Percentiles rank a stretch among this genome's conserved stretches.
Evolutionary conservation across 345 rosid genomes (phyloP).

Genomic region (Punica granatum): DNA sequence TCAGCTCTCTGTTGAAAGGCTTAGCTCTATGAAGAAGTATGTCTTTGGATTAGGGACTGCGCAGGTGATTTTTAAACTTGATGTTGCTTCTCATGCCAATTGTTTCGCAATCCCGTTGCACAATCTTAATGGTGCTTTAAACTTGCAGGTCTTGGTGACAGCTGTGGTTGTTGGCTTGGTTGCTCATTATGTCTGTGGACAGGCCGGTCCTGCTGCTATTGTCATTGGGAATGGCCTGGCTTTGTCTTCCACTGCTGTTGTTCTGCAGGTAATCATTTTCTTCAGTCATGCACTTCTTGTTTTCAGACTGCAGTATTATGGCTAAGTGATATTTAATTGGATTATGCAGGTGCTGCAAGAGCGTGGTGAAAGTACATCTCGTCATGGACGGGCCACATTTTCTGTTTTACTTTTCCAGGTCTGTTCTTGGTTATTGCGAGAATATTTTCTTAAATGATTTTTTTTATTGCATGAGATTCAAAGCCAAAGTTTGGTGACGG

Average conservation of each 20-base stretch:
- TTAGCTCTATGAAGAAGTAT: slow-evolving; percentile 98
- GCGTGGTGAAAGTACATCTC: slow-evolving; percentile 97
- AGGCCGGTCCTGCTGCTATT: slow-evolving; percentile 88
- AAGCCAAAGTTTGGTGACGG: no score
- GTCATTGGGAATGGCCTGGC: slow-evolving; percentile 98
- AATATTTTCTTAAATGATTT: neutral
- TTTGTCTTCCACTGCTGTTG: slow-evolving; percentile 96
- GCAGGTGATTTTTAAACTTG: slow-evolving; percentile 49
- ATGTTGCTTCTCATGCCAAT: slow-evolving; percentile 8
- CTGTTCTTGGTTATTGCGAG: slow-evolving; percentile 9
- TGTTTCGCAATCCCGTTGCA: slow-evolving; percentile 9
- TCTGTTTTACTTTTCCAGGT: slow-evolving; percentile 99
- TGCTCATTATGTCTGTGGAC: slow-evolving; percentile 72
- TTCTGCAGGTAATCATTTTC: slow-evolving; percentile 58
- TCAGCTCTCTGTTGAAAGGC: slow-evolving; percentile 98
- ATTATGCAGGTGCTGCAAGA: slow-evolving; percentile 85
- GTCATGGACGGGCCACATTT: slow-evolving; percentile 99
- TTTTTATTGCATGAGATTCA: neutral
- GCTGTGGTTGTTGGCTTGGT: slow-evolving; percentile 80
- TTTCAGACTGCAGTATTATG: neutral
- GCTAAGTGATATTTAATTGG: neutral
- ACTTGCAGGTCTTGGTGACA: slow-evolving; percentile 77
- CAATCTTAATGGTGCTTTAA: slow-evolving; percentile 15
- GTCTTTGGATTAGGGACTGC: slow-evolving; percentile 96
- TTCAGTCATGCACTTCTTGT: neutral